Conservation (phyloP, 164 flowering plant genomes). For the Piper betle region DNA sequence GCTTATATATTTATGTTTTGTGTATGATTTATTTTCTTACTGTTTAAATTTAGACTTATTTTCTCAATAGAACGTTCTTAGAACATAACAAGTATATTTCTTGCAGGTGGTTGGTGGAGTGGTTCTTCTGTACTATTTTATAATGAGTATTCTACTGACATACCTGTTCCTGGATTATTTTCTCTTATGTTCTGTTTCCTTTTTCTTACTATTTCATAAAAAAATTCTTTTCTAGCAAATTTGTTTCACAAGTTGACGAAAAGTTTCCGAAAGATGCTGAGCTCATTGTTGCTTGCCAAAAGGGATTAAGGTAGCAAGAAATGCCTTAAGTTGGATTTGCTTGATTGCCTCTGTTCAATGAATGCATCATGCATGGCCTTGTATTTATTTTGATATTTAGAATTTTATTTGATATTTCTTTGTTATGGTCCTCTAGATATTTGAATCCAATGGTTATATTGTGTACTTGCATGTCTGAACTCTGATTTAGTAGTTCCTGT, state of each 20-base stretch:
- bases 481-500: background rate
- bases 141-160: slow-evolving; percentile 34
- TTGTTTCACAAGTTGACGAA: slow-evolving; percentile 54
- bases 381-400: background rate
- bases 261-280: slow-evolving; percentile 66
- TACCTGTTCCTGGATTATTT: background rate
- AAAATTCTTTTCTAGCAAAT: slow-evolving; percentile 27
- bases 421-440: background rate
- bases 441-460: background rate
- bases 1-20: too few relatives aligned
- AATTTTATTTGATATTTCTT: too few relatives aligned
- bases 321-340: background rate
- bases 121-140: slow-evolving; percentile 69
- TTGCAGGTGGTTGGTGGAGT: slow-evolving; percentile 98
- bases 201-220: background rate
- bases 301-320: slow-evolving; percentile 66
- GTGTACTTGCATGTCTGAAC: background rate
- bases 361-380: background rate
- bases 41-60: too few relatives aligned
- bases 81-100: background rate
- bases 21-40: background rate
- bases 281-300: slow-evolving; percentile 93
- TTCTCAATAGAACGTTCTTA: background rate
- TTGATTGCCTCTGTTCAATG: background rate
- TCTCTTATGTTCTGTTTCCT: background rate